A percentile compares a stretch with the other conserved stretches of the same genome.
phyloP scores from a whole-genome alignment of 441 rosid species.

The Corymbia calophylla region DNA sequence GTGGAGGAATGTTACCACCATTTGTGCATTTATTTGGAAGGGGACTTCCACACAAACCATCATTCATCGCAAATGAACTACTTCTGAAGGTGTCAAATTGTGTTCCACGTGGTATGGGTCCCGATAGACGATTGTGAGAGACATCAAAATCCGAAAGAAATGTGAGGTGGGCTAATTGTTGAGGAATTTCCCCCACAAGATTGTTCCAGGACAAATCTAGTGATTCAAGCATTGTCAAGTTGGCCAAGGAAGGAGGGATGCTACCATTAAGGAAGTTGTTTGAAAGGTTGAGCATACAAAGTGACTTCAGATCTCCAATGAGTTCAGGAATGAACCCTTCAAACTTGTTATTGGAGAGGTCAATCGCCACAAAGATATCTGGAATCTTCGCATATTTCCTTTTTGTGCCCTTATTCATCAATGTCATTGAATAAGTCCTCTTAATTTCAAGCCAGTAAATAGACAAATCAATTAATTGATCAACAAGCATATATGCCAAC shows the following conservation, averaged over 20 bases:
- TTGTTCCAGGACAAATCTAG: too few relatives aligned
- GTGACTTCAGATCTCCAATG: background rate
- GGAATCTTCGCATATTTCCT: background rate
- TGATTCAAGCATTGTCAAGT: accelerated
- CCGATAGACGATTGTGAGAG: background rate
- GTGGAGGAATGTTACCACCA: accelerated
- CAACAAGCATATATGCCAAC: too few relatives aligned
- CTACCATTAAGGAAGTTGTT: accelerated
- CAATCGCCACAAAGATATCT: accelerated
- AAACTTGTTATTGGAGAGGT: background rate
- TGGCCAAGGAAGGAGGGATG: background rate
- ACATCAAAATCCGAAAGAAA: accelerated
- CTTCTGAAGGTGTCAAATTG: background rate
- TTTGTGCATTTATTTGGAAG: background rate
- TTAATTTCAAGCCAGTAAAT: too few relatives aligned
- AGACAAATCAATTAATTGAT: too few relatives aligned
- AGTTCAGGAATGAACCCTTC: background rate
- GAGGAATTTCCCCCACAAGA: background rate
- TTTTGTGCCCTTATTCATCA: accelerated
- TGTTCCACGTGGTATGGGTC: background rate
- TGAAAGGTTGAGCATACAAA: background rate
- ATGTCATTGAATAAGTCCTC: too few relatives aligned
- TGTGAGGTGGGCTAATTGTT: accelerated
- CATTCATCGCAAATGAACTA: background rate
- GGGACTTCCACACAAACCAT: background rate